Evolutionary conservation across 768 basidiomycete genomes (phyloP), one percentile per base, ranked within the genome.

Genomic region (Xerocomellus amylosporus): DNA sequence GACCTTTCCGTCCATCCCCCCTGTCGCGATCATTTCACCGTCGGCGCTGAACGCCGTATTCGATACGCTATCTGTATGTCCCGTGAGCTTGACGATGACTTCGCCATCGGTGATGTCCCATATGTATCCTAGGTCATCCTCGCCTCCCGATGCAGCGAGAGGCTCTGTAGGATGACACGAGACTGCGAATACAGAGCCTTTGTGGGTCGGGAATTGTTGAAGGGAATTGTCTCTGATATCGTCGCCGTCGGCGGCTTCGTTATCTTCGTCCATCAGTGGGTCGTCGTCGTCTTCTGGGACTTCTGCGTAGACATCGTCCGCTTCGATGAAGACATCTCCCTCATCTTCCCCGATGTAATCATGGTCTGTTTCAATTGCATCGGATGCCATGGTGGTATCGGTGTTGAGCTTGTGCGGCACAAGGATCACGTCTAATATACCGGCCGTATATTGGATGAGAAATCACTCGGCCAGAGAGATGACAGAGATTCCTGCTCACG

Each of bases 1-100:
- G 37, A 98, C 87, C 68, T 85, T 87, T 9, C 97, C 97, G 64
- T 99, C 97, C 97, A 99, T 98, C 0, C 97, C 97, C 10, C 96
- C 97, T 0, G 95, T 97, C 15, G 95, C 86, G 53, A 95, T 79
- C 81, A 97, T 80, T 73, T 97, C 88, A 2, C 97, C 97, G 67
- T 98, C 96, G 1, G 75, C 63, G 68, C 85, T 96, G 81, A 90
- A 99, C 20, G 79, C 86, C 4, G 81, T 79, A 50, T 78, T 78
- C 5, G 86, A 85, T 44, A 99, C 93, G 58, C 92, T 94, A 68
- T 99, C 97, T 8, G 86, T 84, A 71, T 99, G 97, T 3, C 97
- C 97, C 0, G 89, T 88, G 47, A 99, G 79, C 72, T 86, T 90
- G 48, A 85, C 88, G 54, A 96, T 77, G 61, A 86, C 75, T 64